Evolutionary conservation across 768 basidiomycete genomes (phyloP).

Genomic region (Clitopilus hobsonii): DNA sequence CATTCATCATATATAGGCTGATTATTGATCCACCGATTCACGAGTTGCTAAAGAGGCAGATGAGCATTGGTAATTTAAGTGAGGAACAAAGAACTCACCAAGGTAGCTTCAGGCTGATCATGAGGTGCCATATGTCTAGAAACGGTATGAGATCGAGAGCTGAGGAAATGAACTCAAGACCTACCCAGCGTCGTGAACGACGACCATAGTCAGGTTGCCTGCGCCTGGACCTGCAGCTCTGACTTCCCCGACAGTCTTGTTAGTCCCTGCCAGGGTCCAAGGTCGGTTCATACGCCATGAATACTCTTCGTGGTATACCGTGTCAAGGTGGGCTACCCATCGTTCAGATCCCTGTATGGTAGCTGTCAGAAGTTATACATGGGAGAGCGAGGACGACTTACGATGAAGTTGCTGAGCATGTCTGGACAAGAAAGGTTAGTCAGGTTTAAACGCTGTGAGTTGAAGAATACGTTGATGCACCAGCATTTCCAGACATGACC

Average conservation of each 20-base stretch:
- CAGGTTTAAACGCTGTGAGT: no score
- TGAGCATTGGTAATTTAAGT: no score
- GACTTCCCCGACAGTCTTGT: slow-evolving; percentile 35
- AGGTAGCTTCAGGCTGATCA: slow-evolving; percentile 43
- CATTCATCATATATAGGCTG: not conserved
- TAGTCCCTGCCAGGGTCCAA: slow-evolving; percentile 25
- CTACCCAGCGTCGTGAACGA: slow-evolving; percentile 46
- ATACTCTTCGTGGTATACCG: slow-evolving; percentile 34
- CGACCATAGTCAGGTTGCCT: slow-evolving; percentile 46
- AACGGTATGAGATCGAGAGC: not conserved
- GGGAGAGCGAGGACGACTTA: slow-evolving; percentile 25
- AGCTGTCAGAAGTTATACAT: slow-evolving; percentile 15
- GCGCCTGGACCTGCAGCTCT: slow-evolving; percentile 33
- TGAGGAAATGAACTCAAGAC: not conserved
- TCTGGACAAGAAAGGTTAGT: no score
- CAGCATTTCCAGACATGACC: slow-evolving; percentile 27
- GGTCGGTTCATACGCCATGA: slow-evolving; percentile 20
- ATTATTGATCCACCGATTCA: not conserved
- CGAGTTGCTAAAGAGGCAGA: not conserved
- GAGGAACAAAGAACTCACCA: slow-evolving; percentile 26
- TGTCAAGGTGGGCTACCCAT: slow-evolving; percentile 35
- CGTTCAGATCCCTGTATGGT: slow-evolving; percentile 31
- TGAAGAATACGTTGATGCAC: no score
- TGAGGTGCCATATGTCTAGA: slow-evolving; percentile 35
- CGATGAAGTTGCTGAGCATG: slow-evolving; percentile 12